Evolutionary conservation across 2,329 filamentous ascomycete genomes (phyloP), one percentile per base, ranked within the genome.

Genomic region (Botryosphaeria agaves): DNA sequence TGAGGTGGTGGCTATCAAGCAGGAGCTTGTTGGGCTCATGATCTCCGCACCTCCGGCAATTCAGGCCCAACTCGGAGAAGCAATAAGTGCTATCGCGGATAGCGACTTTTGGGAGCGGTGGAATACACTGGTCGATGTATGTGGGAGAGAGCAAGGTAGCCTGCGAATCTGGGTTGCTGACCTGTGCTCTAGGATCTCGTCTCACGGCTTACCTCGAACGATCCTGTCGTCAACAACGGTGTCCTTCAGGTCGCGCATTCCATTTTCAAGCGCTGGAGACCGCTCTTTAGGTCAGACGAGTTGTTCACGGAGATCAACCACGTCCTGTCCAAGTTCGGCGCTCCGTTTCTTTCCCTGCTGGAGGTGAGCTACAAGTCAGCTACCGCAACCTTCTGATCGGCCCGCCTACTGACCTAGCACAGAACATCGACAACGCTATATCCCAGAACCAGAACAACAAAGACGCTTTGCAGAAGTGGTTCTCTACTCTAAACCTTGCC

Each of bases 211-310:
- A 87, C 83, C 3, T 66, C 76, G 8, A 74, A 78, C 42, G 80
- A 95, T 51, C 72, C 77, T 35, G 75, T 76, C 40, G 67, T 84
- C 51, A 98, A 95, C 56, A 82, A 85, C 45, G 91, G 89, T 41
- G 89, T 98, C 12, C 64, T 98, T 36, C 84, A 93, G 56, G 89
- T 98, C 26, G 91, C 91, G 42, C 89, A 98, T 57, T 95, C 89
- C 29, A 95, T 98, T 44, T 98, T 95, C 59, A 81, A 79, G 51
- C 69, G 89, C 52, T 98, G 89, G 89, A 71, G 89, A 40, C 91
- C 89, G 6, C 66, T 98, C 24, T 94, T 92, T 59, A 74, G 80
- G 37, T 93, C 85, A 26, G 83, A 98, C 54, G 83, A 80, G 30
- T 71, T 98, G 7, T 98, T 84, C 53, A 79, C 73, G 20, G 89